Conservation (phyloP, 371 early-diverging fungal genomes). For the Circinella minor region DNA sequence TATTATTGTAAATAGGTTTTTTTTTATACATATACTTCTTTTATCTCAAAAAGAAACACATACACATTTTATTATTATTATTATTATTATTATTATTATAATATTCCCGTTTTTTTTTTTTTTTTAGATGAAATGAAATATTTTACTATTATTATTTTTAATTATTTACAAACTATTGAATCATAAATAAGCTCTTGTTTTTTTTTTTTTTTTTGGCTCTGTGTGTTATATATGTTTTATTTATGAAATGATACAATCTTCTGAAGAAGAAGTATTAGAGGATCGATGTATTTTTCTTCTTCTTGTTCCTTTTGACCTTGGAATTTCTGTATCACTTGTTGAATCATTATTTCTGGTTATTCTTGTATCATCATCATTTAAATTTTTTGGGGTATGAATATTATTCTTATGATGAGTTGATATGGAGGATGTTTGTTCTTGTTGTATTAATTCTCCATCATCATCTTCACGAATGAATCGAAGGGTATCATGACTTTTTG, state of each 20-base stretch:
- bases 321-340: conserved; percentile 13
- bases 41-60: no score
- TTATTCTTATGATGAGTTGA: neutral
- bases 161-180: neutral
- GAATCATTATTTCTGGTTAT: conserved; percentile 15
- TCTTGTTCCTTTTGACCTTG: conserved; percentile 1
- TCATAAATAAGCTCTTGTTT: neutral
- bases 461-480: conserved; percentile 20
- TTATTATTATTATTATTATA: no score
- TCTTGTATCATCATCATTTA: conserved; percentile 6
- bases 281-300: conserved; percentile 11
- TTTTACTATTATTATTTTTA: no score
- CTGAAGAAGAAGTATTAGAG: conserved; percentile 18
- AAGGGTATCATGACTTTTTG: conserved; percentile 23
- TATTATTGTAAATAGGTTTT: neutral
- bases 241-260: conserved; percentile 34
- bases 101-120: no score
- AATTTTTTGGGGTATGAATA: neutral
- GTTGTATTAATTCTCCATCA: conserved; percentile 12
- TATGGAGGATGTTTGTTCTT: no score
- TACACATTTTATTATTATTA: no score
- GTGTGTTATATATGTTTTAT: no score
- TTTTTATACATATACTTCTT: no score
- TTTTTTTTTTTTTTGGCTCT: conserved; percentile 6
- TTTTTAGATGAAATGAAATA: no score